Evolutionary conservation across 1,284 basidiomycete genomes (phyloP), one percentile per base, ranked within the genome.

Genomic region (Uromyces viciae-fabae): DNA sequence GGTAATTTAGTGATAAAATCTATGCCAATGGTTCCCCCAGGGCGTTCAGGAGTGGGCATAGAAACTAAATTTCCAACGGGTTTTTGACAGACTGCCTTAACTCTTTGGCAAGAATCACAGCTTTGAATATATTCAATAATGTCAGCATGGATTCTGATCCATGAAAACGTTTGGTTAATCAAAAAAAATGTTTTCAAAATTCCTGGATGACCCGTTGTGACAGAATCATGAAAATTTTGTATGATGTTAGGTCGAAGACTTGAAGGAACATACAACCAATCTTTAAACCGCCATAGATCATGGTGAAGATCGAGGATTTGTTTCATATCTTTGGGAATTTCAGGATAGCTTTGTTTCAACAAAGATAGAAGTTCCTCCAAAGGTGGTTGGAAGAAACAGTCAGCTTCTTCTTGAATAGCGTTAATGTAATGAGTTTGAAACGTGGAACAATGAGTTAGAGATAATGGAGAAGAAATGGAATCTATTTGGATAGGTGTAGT

Each of bases 1-100:
- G 89, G 89, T 0, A 90, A 84, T 25, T 86, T 85, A 5, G 85
- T 85, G 38, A 90, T 88, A 69, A 88, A 85, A 82, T 90, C 89
- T 86, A 89, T 86, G 0, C 87, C 86, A 5, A 89, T 84, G 0
- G 85, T 84, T 40, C 84, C 83, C 85, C 87, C 90, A 0, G 88
- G 88, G 17, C 75, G 25, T 3, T 49, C 7, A 0, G 84, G 83
- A 49, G 58, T 82, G 7, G 5, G 88, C n/a, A 88, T 84, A 0
- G 87, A 86, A 75, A 85, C 82, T 11, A 90, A 83, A 0, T 84
- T 62, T 1, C 89, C 88, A 52, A 31, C 25, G 3, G 46, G 60
- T 1, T 3, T 15, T n/a, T 62, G 28, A 7, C 60, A 19, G n/a
- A 25, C 25, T 3, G 22, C 4, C 31, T 38, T 52, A 2, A 68